These are phyloP conservation scores for Hanseniaspora osmophila DNA, from an alignment of 805 yeast species.

Conservation along the genomic window DNA sequence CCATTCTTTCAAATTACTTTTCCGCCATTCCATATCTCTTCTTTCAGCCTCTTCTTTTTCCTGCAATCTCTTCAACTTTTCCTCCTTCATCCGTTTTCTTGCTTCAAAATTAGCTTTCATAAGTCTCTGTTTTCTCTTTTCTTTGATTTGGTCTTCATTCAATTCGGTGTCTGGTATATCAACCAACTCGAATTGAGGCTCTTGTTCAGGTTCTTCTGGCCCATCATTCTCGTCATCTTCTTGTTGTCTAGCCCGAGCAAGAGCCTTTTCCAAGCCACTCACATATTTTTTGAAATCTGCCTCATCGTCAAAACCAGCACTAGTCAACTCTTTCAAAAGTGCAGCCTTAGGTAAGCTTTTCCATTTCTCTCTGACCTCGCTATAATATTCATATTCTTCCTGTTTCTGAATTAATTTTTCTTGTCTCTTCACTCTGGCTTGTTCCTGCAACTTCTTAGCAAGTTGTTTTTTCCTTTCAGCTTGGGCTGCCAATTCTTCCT, in stretches of 20 bases:
- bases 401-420: slow-evolving; percentile 74
- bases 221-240: slow-evolving; percentile 44
- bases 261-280: slow-evolving; percentile 46
- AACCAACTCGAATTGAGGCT: slow-evolving; percentile 49
- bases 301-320: slow-evolving; percentile 69
- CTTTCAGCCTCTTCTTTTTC: slow-evolving; percentile 44
- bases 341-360: slow-evolving; percentile 37
- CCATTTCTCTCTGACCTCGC: slow-evolving; percentile 40
- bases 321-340: slow-evolving; percentile 38
- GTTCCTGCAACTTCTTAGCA: slow-evolving; percentile 82
- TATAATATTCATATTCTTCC: slow-evolving; percentile 62
- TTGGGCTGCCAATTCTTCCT: slow-evolving; percentile 65
- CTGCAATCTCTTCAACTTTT: slow-evolving; percentile 52
- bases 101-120: slow-evolving; percentile 84
- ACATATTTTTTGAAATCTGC: slow-evolving; percentile 57
- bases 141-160: slow-evolving; percentile 65
- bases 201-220: slow-evolving; percentile 30
- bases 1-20: slow-evolving; percentile 66
- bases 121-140: slow-evolving; percentile 71
- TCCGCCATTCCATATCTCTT: slow-evolving; percentile 69
- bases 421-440: slow-evolving; percentile 69
- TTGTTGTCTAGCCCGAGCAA: slow-evolving; percentile 54
- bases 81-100: slow-evolving; percentile 64
- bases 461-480: slow-evolving; percentile 73
- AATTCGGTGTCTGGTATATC: slow-evolving; percentile 78